Evolutionary conservation across 768 basidiomycete genomes (phyloP).

Genomic region (Leccinum rimulosum): DNA sequence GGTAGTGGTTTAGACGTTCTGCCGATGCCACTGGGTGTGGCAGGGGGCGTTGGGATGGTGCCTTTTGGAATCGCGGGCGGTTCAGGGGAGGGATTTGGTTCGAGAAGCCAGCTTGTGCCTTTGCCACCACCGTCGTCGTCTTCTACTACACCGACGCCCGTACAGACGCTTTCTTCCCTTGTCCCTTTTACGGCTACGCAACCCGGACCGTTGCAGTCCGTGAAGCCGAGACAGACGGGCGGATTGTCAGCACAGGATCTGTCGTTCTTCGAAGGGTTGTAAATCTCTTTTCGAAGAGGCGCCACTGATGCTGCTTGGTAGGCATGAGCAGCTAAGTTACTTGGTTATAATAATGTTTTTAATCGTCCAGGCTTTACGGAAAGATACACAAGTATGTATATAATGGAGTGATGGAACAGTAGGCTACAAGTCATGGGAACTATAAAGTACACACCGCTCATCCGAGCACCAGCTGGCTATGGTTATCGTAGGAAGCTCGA

Average conservation of each 20-base stretch:
- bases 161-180: neutral
- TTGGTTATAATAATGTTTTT: neutral
- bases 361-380: neutral
- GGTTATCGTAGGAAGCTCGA: constrained; percentile 6
- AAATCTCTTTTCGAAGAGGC: constrained; percentile 3
- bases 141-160: constrained; percentile 15
- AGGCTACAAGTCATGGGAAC: neutral
- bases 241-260: constrained; percentile 81
- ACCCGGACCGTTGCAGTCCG: constrained; percentile 3
- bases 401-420: neutral
- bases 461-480: neutral
- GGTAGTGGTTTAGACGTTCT: neutral
- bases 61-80: constrained; percentile 4
- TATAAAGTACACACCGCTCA: neutral
- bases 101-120: constrained; percentile 14
- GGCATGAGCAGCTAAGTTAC: neutral
- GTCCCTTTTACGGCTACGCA: constrained; percentile 14
- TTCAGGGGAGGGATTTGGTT: constrained; percentile 4
- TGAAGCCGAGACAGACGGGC: constrained; percentile 35
- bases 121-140: constrained; percentile 13
- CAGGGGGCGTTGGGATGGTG: neutral
- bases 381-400: neutral
- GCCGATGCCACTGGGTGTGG: neutral
- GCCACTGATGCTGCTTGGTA: neutral
- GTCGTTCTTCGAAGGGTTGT: constrained; percentile 83